Percentiles rank a stretch among this genome's conserved stretches.
These are phyloP conservation scores for Chrysoporthe austroafricana DNA, from an alignment of 2,329 filamentous ascomycete genomes.

Conservation along the genomic window DNA sequence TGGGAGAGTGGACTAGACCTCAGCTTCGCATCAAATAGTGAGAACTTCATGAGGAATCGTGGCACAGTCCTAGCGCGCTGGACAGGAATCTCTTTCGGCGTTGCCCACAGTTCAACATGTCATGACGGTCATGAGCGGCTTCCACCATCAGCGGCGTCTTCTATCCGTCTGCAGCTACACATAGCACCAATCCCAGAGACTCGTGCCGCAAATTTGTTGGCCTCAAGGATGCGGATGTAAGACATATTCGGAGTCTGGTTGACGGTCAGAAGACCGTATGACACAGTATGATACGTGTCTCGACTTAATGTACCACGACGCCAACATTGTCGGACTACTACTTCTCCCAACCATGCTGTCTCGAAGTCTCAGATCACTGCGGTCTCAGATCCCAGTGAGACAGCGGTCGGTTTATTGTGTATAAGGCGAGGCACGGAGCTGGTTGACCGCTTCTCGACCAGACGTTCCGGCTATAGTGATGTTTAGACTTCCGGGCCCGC, in stretches of 20 bases:
- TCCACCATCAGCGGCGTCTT: background rate
- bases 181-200: background rate
- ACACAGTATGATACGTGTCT: background rate
- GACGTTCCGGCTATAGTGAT: background rate
- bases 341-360: background rate
- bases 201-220: background rate
- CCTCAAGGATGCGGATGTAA: background rate
- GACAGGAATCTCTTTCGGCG: background rate
- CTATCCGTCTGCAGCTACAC: background rate
- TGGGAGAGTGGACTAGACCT: background rate
- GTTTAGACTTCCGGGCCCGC: background rate
- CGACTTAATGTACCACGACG: conserved; percentile 3
- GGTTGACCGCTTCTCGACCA: conserved; percentile 20
- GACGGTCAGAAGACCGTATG: background rate
- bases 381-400: conserved; percentile 26
- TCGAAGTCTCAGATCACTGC: background rate
- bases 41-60: background rate
- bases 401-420: conserved; percentile 10
- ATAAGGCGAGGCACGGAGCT: conserved; percentile 17
- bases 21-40: background rate
- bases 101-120: background rate
- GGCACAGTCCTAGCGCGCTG: background rate
- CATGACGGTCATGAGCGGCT: background rate
- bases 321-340: conserved; percentile 1
- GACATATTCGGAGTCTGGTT: background rate